These are phyloP conservation scores for Aspergillus felis DNA, from an alignment of 2,329 filamentous ascomycete genomes.

Conservation along the genomic window DNA sequence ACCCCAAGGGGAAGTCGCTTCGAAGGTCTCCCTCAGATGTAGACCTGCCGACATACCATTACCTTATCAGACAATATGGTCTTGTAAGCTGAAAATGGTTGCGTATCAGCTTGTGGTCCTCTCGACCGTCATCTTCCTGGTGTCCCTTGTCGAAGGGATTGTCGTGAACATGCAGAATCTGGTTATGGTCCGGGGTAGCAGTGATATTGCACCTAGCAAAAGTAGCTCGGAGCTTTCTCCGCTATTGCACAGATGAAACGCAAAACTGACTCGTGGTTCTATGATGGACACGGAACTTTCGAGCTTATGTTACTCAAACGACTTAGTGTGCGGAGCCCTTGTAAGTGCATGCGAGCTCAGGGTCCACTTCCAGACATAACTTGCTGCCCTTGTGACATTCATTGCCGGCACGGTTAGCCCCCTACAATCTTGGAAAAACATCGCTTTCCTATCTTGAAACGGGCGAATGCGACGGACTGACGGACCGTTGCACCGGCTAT, in stretches of 20 bases:
- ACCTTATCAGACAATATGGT: neutral
- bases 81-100: neutral
- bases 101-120: neutral
- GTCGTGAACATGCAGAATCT: neutral
- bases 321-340: neutral
- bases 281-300: neutral
- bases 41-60: neutral
- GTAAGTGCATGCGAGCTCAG: constrained; percentile 1
- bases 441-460: constrained; percentile 14
- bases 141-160: neutral
- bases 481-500: constrained; percentile 13
- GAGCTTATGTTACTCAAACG: neutral
- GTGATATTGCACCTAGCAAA: constrained; percentile 1
- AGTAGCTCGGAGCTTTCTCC: constrained; percentile 15
- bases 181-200: neutral
- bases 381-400: neutral
- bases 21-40: neutral
- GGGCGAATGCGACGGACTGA: constrained; percentile 4
- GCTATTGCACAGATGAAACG: constrained; percentile 3
- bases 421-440: neutral
- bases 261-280: neutral
- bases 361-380: neutral
- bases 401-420: neutral
- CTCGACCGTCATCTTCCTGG: neutral
- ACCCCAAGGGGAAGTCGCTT: neutral